Base-by-base conservation (phyloP, 192 early-diverging fungal species). In the Borealophlyctis nickersoniae region DNA sequence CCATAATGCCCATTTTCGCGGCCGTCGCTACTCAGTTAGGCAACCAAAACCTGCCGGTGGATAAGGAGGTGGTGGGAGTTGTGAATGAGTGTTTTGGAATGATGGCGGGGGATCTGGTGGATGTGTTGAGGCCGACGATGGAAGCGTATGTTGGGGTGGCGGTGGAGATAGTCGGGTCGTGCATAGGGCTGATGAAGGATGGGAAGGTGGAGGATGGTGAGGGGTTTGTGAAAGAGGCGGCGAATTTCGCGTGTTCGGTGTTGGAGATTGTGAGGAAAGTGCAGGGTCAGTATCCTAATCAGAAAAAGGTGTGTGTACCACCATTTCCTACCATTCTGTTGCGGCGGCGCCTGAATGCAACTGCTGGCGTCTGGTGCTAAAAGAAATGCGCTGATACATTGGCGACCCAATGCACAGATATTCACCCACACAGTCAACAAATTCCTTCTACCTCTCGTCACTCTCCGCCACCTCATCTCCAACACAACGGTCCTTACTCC, bases 51-150 rank as follows among this genome's bases (percentile, higher is more conserved):
- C 23, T 27, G 54, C 4, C 33, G 30, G 58, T 48, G 2, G 29
- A 48, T 16, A 0, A 24, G 26, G 60, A 19, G 24, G 23, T 64
- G n/a, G 31, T 56, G 29, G 23, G 45, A 23, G 19, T 48, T 16
- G 54, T 39, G 3, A n/a, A 31, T 49, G 35, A 27, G 11, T 66
- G 64, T 49, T 58, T 26, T 27, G 4, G 19, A 2, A 45, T 31
- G 11, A 30, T 67, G 49, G 23, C 51, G n/a, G 24, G 33, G 26
- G 23, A 33, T 24, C 58, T 67, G 28, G 32, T 35, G n/a, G 65
- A 67, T 16, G 34, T 60, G 11, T 53, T 67, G 57, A 39, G 58
- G 14, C 45, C 45, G 36, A 69, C 67, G 36, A 7, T 69, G 53
- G 67, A 69, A n/a, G 52, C 33, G 59, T 24, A 45, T 45, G 52